These are phyloP conservation scores for Microsporum canis DNA, from an alignment of 2,329 filamentous ascomycete species.

Conservation along the genomic window DNA sequence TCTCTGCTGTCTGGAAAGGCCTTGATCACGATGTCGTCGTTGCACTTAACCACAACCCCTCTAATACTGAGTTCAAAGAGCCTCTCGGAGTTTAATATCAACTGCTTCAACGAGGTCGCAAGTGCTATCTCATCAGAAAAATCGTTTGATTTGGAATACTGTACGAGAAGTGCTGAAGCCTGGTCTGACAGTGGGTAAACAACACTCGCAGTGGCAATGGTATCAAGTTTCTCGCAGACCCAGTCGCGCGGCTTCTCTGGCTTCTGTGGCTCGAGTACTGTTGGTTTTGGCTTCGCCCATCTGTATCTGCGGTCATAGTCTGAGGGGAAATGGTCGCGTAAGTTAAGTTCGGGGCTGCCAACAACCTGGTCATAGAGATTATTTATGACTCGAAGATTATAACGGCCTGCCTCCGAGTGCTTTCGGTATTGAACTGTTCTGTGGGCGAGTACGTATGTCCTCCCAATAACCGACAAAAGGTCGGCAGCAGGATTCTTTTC, in stretches of 20 bases:
- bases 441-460: constrained; percentile 16
- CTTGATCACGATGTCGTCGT: constrained; percentile 17
- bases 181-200: constrained; percentile 19
- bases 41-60: constrained; percentile 19
- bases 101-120: constrained; percentile 15
- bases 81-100: constrained; percentile 18
- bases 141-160: constrained; percentile 1
- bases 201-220: constrained; percentile 15
- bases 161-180: constrained; percentile 13
- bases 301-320: constrained; percentile 17
- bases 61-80: constrained; percentile 17
- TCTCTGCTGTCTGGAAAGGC: constrained; percentile 15
- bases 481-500: constrained; percentile 17
- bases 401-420: constrained; percentile 12
- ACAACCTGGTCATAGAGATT: constrained; percentile 12
- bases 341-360: constrained; percentile 15
- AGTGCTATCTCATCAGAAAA: constrained; percentile 6
- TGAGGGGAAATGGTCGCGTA: constrained; percentile 16
- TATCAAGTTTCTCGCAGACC: constrained; percentile 16
- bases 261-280: background rate
- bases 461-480: constrained; percentile 17
- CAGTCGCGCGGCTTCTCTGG: constrained; percentile 11
- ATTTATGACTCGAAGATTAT: constrained; percentile 15
- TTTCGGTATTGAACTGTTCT: constrained; percentile 8
- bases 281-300: constrained; percentile 14